Evolutionary conservation across 768 basidiomycete species (phyloP).

Genomic region (Pisolithus sp.): DNA sequence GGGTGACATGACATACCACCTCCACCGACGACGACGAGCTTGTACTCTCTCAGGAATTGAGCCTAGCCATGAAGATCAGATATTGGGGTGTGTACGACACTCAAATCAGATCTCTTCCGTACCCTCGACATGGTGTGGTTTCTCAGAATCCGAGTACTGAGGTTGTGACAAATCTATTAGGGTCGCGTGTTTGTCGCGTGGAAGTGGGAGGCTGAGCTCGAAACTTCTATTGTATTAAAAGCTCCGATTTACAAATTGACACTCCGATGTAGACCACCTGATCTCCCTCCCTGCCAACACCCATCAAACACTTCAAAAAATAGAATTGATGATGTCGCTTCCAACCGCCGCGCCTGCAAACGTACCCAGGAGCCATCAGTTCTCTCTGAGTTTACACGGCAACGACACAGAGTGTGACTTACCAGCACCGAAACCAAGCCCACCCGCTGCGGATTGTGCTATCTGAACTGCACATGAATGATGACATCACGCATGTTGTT

Average conservation of each 20-base stretch:
- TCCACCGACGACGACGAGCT: constrained; percentile 97
- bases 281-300: too few species aligned
- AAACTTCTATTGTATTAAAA: too few species aligned
- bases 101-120: not conserved
- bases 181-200: too few species aligned
- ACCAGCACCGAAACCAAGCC: constrained; percentile 45
- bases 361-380: not conserved
- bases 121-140: constrained; percentile 26
- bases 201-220: too few species aligned
- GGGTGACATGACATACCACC: constrained; percentile 63
- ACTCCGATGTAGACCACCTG: too few species aligned
- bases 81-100: not conserved
- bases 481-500: not conserved
- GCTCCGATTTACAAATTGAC: too few species aligned
- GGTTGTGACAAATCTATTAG: too few species aligned
- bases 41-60: constrained; percentile 93
- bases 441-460: constrained; percentile 32
- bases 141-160: not conserved
- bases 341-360: constrained; percentile 39
- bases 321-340: constrained; percentile 39
- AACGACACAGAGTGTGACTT: not conserved
- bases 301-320: constrained; percentile 30
- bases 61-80: constrained; percentile 39
- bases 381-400: not conserved
- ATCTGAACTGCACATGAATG: constrained; percentile 13